phyloP scores from a whole-genome alignment of 441 rosid genomes.

The Erodium trifolium region DNA sequence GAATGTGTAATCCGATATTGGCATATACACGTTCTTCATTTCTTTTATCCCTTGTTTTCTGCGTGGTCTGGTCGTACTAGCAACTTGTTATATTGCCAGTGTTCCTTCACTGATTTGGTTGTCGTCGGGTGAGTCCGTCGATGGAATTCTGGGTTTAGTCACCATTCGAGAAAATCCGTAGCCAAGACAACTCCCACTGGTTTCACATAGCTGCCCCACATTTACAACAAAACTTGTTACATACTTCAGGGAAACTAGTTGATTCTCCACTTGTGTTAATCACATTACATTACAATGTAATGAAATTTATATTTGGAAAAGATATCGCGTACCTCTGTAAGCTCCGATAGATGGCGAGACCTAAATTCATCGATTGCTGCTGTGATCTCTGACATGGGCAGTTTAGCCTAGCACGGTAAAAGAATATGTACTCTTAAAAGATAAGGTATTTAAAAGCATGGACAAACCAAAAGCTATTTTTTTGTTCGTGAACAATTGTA shows the following conservation, averaged over 20 bases:
- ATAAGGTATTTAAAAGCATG: too few species aligned
- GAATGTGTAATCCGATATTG: not conserved
- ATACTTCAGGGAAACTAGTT: not conserved
- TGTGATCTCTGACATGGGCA: constrained; percentile 81
- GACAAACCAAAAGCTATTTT: too few species aligned
- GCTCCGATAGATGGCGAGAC: constrained; percentile 85
- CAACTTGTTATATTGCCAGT: constrained; percentile 31
- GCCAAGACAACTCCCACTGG: constrained; percentile 85
- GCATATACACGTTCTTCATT: constrained; percentile 24
- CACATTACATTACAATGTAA: not conserved
- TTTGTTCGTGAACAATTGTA: too few species aligned
- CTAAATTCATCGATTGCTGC: constrained; percentile 85
- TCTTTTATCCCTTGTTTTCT: constrained; percentile 10
- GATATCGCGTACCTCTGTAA: constrained; percentile 55
- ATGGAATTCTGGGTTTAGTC: constrained; percentile 41
- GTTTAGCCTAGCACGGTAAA: constrained; percentile 52
- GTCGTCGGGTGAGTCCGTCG: constrained; percentile 58
- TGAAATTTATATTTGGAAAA: not conserved
- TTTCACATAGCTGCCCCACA: constrained; percentile 52
- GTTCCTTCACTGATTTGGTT: constrained; percentile 61
- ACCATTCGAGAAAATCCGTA: constrained; percentile 62
- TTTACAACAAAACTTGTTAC: not conserved
- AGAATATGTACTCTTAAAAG: too few species aligned
- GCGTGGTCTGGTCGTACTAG: not conserved
- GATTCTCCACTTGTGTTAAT: not conserved